Conservation (phyloP, 73 alveolate genomes). For the Stentor coeruleus region DNA sequence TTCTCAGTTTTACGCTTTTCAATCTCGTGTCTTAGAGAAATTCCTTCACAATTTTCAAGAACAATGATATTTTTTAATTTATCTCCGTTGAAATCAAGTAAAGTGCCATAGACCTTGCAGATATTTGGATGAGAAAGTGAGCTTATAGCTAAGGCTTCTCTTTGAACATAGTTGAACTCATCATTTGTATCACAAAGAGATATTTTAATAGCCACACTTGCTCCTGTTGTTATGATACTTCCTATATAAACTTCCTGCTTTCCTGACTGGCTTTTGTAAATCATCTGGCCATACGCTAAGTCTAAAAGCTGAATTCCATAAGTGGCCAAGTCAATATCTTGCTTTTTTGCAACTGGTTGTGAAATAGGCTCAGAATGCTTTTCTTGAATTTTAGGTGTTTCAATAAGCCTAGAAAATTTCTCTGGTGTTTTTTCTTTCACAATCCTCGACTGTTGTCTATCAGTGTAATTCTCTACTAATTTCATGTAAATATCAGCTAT, state of each 20-base stretch:
- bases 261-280: not conserved
- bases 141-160: conserved; percentile 3
- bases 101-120: conserved; percentile 13
- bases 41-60: conserved; percentile 7
- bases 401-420: no score
- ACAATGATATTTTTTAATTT: not conserved
- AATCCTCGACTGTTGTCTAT: no score
- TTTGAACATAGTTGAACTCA: not conserved
- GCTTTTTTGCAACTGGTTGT: no score
- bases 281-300: not conserved
- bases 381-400: no score
- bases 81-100: not conserved
- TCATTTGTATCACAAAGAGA: not conserved
- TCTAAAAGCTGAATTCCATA: not conserved
- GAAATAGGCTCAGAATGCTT: no score
- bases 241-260: not conserved
- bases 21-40: not conserved
- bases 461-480: no score
- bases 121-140: conserved; percentile 7
- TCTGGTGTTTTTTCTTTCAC: no score
- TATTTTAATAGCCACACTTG: not conserved
- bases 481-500: not conserved
- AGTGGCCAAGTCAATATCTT: no score
- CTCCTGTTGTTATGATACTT: not conserved
- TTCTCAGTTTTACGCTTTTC: not conserved